Conservation (phyloP, 2,329 filamentous ascomycete species). For the Claviceps pusilla region DNA sequence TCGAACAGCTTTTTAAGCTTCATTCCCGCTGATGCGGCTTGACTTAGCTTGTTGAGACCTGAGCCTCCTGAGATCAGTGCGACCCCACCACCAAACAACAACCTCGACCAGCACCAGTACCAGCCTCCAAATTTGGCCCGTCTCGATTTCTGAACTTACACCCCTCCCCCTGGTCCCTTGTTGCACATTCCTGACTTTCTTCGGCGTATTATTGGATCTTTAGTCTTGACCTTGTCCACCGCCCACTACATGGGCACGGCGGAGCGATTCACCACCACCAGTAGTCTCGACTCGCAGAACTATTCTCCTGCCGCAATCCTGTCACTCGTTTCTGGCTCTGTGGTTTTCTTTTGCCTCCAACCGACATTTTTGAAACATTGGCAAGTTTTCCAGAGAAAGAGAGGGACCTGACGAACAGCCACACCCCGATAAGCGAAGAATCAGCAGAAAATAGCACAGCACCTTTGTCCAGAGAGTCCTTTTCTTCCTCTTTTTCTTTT, state of each 20-base stretch:
- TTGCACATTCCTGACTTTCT: background rate
- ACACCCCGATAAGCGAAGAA: background rate
- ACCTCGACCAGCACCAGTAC: background rate
- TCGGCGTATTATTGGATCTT: background rate
- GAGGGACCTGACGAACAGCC: background rate
- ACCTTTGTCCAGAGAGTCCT: background rate
- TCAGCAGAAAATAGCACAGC: background rate
- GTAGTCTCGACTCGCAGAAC: background rate
- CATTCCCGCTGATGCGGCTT: background rate
- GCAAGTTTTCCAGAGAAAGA: background rate
- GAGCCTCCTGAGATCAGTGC: background rate
- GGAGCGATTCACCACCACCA: conserved; percentile 4
- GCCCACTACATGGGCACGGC: conserved; percentile 1
- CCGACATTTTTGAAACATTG: background rate
- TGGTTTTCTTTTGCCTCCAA: background rate
- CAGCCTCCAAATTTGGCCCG: background rate
- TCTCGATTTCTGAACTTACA: background rate
- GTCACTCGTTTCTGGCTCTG: background rate
- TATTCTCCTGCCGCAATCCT: background rate
- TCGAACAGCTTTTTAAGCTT: background rate
- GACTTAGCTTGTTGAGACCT: background rate
- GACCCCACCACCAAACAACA: background rate
- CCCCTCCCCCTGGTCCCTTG: background rate
- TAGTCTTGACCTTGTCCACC: conserved; percentile 1
- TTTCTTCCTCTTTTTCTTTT: background rate